Base-by-base conservation (phyloP, 176 grass and related monocot genomes). In the Bromus sterilis region DNA sequence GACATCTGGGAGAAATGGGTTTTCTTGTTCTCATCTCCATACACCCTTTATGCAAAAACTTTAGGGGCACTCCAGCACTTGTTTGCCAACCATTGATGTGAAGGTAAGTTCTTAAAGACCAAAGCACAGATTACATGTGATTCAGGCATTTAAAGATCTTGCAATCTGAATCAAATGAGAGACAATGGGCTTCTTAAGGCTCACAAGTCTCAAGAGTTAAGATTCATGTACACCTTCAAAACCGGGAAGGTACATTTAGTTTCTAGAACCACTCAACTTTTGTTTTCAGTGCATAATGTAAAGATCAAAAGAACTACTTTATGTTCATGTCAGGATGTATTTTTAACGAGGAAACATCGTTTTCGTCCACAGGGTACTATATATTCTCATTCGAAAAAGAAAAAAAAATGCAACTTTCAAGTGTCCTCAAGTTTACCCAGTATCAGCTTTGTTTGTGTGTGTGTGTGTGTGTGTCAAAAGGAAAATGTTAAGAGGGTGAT, bases 271-370 rank as follows among this genome's bases (percentile, higher is more conserved):
- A 33, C 33, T 28, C 16, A 53, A 11, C 0, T n/a, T 71, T 80
- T 80, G 62, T 74, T 60, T 81, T n/a, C 28, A 10, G 15, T 5
- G 13, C 55, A 42, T 35, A 71, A 35, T 56, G 82, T 42, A 20
- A 46, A 35, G 51, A 74, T 26, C 36, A 69, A 70, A 53, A 26
- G 5, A 9, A n/a, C 11, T 33, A 56, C 48, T 75, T 7, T 75
- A 36, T 75, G 2, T 56, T 56, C 49, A 75, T 81, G 86, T 69
- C 53, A 71, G 51, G 70, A 41, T 36, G 62, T 85, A 89, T 85
- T 77, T 84, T 80, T 34, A 53, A 85, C 62, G 53, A 80, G 81
- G 76, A 88, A 88, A 84, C 86, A 80, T 88, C 48, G 8, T 57
- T 75, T 79, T 79, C 81, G 8, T 20, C 35, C 25, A 74, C 66